Evolutionary conservation across 2,329 filamentous ascomycete species (phyloP), one percentile per base, ranked within the genome.

Genomic region (Fusarium sp.): DNA sequence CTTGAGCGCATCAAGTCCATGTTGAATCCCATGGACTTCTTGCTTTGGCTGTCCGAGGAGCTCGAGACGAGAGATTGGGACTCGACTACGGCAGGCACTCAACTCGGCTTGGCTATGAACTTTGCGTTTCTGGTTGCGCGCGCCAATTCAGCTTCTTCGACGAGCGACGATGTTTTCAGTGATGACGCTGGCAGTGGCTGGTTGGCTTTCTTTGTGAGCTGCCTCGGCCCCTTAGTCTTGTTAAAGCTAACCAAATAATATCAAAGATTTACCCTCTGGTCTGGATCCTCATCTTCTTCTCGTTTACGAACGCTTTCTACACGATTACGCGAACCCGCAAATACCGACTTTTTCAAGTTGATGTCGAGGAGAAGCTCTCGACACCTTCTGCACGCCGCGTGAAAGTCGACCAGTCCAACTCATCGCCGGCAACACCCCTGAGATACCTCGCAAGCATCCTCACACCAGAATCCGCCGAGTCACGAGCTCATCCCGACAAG

Each of bases 61-160:
- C 89, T 99, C 69, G 95, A 98, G 81, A 95, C 95, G 32, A 92
- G 93, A 80, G 94, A 98, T 78, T 97, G 95, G 91, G 94, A 98
- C 76, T 94, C 96, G 22, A 92, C 94, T 75, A 85, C 91, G 38
- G 93, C 94, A 82, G 93, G 94, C 30, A 90, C 91, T 6, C 91
- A 94, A 61, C 85, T 97, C 20, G 96, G 95, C 6, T 77, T 98
- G 32, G 88, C 81, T 1, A 86, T 95, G 78, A 98, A 98, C 82
- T 84, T 97, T 45, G 76, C 92, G 35, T 96, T 98, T 80, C 86
- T 98, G 63, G 84, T 98, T 73, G 93, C 95, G 33, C 90, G 95
- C 76, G 95, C 95, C 67, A 97, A 97, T 83, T 90, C 89, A 54
- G 87, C 88, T 20, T 83, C 82, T 71, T 86, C 87, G 63, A 83